Evolutionary conservation across 75 land plant species (phyloP).

Genomic region (Cupressus sempervirens): DNA sequence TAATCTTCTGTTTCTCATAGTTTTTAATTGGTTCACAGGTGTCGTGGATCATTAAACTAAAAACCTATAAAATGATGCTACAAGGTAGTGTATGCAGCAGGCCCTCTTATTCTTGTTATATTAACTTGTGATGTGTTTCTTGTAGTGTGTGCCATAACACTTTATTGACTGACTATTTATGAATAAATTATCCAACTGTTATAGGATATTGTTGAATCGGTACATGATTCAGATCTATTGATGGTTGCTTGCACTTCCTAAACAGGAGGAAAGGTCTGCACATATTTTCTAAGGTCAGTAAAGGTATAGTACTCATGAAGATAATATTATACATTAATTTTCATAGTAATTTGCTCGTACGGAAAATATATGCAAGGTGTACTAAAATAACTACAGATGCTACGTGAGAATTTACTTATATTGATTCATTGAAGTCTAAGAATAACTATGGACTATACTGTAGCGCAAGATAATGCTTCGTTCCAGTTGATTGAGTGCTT

Average conservation of each 20-base stretch:
- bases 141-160: background rate
- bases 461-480: background rate
- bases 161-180: background rate
- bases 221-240: background rate
- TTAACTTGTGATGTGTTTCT: background rate
- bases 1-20: background rate
- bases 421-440: background rate
- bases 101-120: background rate
- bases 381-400: background rate
- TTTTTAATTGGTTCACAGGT: slow-evolving; percentile 4
- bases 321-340: background rate
- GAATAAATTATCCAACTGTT: background rate
- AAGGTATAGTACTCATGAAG: background rate
- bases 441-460: background rate
- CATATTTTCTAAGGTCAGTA: background rate
- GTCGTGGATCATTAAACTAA: slow-evolving; percentile 9
- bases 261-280: background rate
- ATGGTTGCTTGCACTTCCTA: background rate
- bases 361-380: no score
- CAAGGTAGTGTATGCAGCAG: background rate
- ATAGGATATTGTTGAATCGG: background rate
- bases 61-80: background rate
- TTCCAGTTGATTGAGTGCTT: background rate
- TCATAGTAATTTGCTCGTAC: background rate
- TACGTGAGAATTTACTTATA: background rate